These are phyloP conservation scores for Candida mesenterica DNA, from an alignment of 1,139 yeast genomes.

Conservation along the genomic window DNA sequence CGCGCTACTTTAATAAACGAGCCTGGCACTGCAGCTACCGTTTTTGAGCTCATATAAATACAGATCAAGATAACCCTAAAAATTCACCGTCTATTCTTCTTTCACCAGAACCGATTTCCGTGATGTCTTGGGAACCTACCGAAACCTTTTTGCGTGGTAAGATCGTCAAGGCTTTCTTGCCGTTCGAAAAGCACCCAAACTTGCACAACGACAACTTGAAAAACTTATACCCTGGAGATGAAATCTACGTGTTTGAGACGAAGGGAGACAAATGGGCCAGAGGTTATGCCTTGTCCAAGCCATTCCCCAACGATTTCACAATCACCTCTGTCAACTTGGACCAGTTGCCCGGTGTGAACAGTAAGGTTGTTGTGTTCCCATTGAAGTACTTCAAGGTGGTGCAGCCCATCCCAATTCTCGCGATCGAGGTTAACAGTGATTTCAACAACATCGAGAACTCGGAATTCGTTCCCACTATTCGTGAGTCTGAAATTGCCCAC, in stretches of 20 bases:
- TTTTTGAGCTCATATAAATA: too few relatives aligned
- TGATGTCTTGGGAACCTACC: constrained; percentile 40
- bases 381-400: constrained; percentile 46
- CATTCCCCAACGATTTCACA: constrained; percentile 68
- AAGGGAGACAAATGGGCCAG: constrained; percentile 71
- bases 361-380: constrained; percentile 60
- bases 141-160: constrained; percentile 46
- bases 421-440: constrained; percentile 25
- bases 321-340: constrained; percentile 60
- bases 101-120: too few relatives aligned
- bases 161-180: constrained; percentile 59
- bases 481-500: constrained; percentile 41
- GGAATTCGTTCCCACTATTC: constrained; percentile 44
- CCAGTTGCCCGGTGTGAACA: constrained; percentile 55
- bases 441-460: constrained; percentile 34
- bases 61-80: too few relatives aligned
- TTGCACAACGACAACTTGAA: constrained; percentile 41
- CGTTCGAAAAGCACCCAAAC: constrained; percentile 51
- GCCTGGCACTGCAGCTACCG: too few relatives aligned
- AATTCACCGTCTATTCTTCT: too few relatives aligned
- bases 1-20: too few relatives aligned
- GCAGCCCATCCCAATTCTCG: constrained; percentile 31
- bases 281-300: constrained; percentile 64
- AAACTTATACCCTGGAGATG: constrained; percentile 78
- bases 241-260: constrained; percentile 72